These are phyloP conservation scores for Fusarium tuaranense DNA, from an alignment of 2,329 filamentous ascomycete species.

Conservation along the genomic window DNA sequence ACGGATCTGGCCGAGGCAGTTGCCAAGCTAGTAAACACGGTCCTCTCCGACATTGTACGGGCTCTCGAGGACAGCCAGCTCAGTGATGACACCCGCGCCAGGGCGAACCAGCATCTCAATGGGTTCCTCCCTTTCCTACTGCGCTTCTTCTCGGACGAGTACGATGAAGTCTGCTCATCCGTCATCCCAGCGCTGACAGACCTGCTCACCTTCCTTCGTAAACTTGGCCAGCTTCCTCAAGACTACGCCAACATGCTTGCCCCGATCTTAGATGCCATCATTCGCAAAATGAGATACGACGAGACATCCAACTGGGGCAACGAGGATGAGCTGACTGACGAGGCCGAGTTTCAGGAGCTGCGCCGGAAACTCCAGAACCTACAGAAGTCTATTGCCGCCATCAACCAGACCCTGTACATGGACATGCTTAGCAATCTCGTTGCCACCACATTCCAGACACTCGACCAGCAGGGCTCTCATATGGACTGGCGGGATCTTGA, in stretches of 20 bases:
- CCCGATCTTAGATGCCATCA: conserved; percentile 90
- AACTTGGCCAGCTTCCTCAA: conserved; percentile 77
- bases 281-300: conserved; percentile 97
- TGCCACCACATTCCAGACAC: conserved; percentile 84
- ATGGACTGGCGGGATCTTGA: conserved; percentile 97
- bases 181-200: conserved; percentile 95
- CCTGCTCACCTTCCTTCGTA: conserved; percentile 89
- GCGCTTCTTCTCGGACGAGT: conserved; percentile 97
- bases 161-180: conserved; percentile 96
- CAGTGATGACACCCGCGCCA: conserved; percentile 73
- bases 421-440: conserved; percentile 89
- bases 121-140: conserved; percentile 88
- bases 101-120: conserved; percentile 85
- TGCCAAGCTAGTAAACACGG: conserved; percentile 93
- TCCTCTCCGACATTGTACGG: conserved; percentile 86
- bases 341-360: conserved; percentile 96
- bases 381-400: conserved; percentile 91
- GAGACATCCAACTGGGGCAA: conserved; percentile 94
- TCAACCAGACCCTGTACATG: conserved; percentile 90
- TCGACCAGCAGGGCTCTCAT: conserved; percentile 78
- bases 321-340: conserved; percentile 94
- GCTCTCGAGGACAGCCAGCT: conserved; percentile 78
- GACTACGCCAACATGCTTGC: conserved; percentile 86
- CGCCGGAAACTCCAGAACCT: conserved; percentile 89
- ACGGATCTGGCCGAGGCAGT: conserved; percentile 95